These are phyloP conservation scores for Berkeleyomyces basicola DNA, from an alignment of 2,329 filamentous ascomycete species.

Conservation along the genomic window DNA sequence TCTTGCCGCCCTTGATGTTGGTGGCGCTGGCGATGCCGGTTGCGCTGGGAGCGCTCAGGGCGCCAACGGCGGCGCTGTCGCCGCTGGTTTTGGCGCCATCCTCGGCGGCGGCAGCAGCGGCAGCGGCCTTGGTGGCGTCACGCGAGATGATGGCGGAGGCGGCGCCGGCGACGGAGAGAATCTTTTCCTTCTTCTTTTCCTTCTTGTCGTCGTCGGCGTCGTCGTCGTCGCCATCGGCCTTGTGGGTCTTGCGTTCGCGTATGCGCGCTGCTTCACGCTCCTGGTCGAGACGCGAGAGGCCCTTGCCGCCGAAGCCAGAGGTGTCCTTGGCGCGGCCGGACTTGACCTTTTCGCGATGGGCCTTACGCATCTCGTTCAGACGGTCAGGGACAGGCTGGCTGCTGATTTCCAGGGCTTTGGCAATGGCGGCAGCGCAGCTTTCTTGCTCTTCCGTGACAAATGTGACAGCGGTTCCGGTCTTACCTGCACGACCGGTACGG, in stretches of 20 bases:
- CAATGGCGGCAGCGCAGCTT: slow-evolving; percentile 73
- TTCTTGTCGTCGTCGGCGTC: slow-evolving; percentile 68
- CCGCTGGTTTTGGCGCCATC: slow-evolving; percentile 18
- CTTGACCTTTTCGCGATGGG: slow-evolving; percentile 81
- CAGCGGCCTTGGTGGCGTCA: slow-evolving; percentile 31
- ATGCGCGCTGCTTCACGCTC: slow-evolving; percentile 76
- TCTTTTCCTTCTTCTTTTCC: slow-evolving; percentile 54
- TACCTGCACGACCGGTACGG: slow-evolving; percentile 84
- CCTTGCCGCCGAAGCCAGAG: slow-evolving; percentile 87
- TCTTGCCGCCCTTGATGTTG: slow-evolving; percentile 38
- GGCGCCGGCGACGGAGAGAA: slow-evolving; percentile 49
- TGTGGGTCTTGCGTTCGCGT: slow-evolving; percentile 76
- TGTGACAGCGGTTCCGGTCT: slow-evolving; percentile 86
- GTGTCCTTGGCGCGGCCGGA: slow-evolving; percentile 77
- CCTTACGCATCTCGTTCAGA: slow-evolving; percentile 47
- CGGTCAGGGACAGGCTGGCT: slow-evolving; percentile 64
- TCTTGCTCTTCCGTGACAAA: slow-evolving; percentile 88
- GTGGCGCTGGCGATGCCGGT: slow-evolving; percentile 24
- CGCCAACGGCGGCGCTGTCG: not conserved
- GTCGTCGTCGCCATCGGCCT: slow-evolving; percentile 71
- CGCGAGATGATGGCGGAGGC: slow-evolving; percentile 40
- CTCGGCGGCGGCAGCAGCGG: slow-evolving; percentile 16
- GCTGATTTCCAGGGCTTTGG: slow-evolving; percentile 84
- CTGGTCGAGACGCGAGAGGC: slow-evolving; percentile 78
- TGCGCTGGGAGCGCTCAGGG: slow-evolving; percentile 18